Base-by-base conservation (phyloP, 1,139 yeast species). In the Candida sojae region DNA sequence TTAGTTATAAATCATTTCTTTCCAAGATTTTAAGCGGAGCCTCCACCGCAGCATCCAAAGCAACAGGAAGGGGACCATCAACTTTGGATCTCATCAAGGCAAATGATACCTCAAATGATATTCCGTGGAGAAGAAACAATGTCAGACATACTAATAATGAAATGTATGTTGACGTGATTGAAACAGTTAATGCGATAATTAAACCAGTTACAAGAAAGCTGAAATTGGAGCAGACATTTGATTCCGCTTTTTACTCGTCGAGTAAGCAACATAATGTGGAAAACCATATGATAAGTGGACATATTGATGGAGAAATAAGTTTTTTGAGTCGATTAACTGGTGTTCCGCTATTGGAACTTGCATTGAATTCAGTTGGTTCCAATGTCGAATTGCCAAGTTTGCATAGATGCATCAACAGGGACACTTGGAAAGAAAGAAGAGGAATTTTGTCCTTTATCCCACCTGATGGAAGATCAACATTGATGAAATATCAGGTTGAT, bases 381-480 rank as follows among this genome's bases (percentile, higher is more conserved):
- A 65, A 73, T 33, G 51, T 81, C 33, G 75, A 75, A 5, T 56
- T 70, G 6, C 88, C 92, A 0, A 67, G 77, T 31, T 78, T 85
- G 53, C 93, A 87, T 59, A 77, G 72, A 35, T 80, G 88, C 57
- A 78, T 87, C 1, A 72, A 81, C 48, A 54, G 73, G 4, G 75
- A 69, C 28, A 62, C 64, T 30, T 83, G 86, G 84, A 46, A 55
- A 9, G 53, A 58, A 9, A 60, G 59, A 6, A 55, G 53, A n/a
- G 81, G 80, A 0, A 54, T 70, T 0, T 61, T 91, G 39, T 73
- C 83, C 12, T 89, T 92, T 59, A 77, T 88, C 21, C 99, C 99
- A 3, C 96, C 98, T 0, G 97, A 93, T 64, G 98, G 96, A 4
- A 77, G 73, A 52, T 81, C 84, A 38, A 73, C 79, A 5, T 64